Conservation (phyloP, 768 basidiomycete genomes). For the Tubosaeta sp. region DNA sequence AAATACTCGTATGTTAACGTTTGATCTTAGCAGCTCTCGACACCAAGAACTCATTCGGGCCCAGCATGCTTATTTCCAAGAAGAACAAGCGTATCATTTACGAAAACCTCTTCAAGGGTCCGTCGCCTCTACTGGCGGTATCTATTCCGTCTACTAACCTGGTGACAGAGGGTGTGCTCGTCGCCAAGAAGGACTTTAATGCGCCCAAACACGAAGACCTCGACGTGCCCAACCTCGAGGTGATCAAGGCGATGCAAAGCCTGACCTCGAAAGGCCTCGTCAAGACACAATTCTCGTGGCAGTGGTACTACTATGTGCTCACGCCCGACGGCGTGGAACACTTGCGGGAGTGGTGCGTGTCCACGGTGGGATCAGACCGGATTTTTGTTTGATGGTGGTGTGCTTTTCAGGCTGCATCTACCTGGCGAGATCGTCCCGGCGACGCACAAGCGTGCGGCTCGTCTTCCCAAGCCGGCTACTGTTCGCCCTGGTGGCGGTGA, state of each 20-base stretch:
- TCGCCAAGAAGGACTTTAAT: constrained; percentile 99
- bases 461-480: constrained; percentile 77
- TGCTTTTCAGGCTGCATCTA: constrained; percentile 75
- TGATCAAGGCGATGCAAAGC: constrained; percentile 69
- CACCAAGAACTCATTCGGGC: constrained; percentile 22
- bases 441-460: constrained; percentile 95
- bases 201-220: constrained; percentile 94
- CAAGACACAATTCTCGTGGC: constrained; percentile 99
- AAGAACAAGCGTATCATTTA: constrained; percentile 93
- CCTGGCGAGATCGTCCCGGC: constrained; percentile 94
- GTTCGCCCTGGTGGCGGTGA: constrained; percentile 67
- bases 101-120: constrained; percentile 99
- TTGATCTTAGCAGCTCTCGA: constrained; percentile 26
- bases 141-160: neutral
- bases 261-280: constrained; percentile 76
- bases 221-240: constrained; percentile 65
- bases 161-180: constrained; percentile 87
- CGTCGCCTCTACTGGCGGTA: neutral
- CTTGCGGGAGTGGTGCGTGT: constrained; percentile 77
- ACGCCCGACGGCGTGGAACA: constrained; percentile 97
- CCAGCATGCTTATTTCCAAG: constrained; percentile 96
- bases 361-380: neutral
- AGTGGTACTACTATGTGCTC: constrained; percentile 97
- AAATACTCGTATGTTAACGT: neutral
- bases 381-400: neutral